Conservation (phyloP, 2,329 filamentous ascomycete species). For the Aureobasidium uvarum region DNA sequence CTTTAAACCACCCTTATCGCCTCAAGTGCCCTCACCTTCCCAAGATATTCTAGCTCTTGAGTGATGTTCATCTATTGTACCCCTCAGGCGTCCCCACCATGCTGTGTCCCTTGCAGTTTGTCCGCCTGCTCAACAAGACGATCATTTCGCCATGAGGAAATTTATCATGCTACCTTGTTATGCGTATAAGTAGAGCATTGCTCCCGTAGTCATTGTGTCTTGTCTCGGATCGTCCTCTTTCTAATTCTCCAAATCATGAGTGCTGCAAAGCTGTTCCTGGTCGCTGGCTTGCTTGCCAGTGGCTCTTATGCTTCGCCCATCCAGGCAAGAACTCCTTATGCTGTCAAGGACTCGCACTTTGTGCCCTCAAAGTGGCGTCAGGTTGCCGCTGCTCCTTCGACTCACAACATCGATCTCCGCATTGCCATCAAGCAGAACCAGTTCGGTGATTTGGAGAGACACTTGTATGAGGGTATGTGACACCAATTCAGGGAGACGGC, state of each 20-base stretch:
- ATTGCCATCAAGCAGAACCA: constrained; percentile 60
- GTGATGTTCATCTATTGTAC: constrained; percentile 3
- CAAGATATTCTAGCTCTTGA: constrained; percentile 9
- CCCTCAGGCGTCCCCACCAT: background rate
- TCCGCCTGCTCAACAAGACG: constrained; percentile 1
- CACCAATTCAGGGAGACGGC: background rate
- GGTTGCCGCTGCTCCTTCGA: constrained; percentile 48
- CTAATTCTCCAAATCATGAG: constrained; percentile 13
- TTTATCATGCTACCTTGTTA: background rate
- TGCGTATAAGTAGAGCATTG: constrained; percentile 1
- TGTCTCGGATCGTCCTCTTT: background rate
- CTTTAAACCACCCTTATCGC: constrained; percentile 9
- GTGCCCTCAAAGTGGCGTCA: constrained; percentile 54
- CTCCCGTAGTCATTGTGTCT: background rate
- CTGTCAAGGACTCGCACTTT: constrained; percentile 56
- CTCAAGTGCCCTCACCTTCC: background rate
- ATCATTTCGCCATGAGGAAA: background rate
- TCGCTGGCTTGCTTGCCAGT: constrained; percentile 22
- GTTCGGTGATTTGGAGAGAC: constrained; percentile 56
- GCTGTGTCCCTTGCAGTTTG: constrained; percentile 12
- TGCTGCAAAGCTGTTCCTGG: constrained; percentile 22
- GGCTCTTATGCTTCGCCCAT: constrained; percentile 18
- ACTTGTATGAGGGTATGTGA: constrained; percentile 52
- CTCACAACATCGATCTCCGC: constrained; percentile 54
- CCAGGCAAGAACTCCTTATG: constrained; percentile 43